Evolutionary conservation across 306 rosid genomes (phyloP).

Genomic region (Glycine latifolia): DNA sequence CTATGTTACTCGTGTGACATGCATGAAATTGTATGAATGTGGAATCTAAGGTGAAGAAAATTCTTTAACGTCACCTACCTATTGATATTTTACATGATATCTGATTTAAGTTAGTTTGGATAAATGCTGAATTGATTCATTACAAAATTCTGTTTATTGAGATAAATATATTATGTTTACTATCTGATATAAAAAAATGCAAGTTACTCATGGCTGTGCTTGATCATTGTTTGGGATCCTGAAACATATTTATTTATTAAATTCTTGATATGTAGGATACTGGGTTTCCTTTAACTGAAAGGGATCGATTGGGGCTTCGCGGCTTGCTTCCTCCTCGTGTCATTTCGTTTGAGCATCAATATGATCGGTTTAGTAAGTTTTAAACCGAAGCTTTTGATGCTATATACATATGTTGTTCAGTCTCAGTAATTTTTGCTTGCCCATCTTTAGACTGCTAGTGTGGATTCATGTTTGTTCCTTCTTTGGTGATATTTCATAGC

Average conservation of each 20-base stretch:
- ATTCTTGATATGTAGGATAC: conserved; percentile 68
- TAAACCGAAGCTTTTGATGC: conserved; percentile 29
- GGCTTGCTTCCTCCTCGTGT: conserved; percentile 96
- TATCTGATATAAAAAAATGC: conserved; percentile 6
- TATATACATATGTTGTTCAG: conserved; percentile 3
- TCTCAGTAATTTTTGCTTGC: conserved; percentile 18
- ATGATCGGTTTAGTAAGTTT: conserved; percentile 82
- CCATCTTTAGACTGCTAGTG: conserved; percentile 11
- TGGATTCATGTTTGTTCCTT: conserved; percentile 2
- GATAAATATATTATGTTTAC: neutral
- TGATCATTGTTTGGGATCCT: conserved; percentile 26
- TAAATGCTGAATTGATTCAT: conserved; percentile 10
- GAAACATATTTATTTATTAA: neutral
- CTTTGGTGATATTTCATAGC: conserved; percentile 5
- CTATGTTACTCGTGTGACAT: neutral
- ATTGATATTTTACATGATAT: neutral
- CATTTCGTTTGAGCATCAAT: conserved; percentile 82
- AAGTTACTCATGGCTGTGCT: conserved; percentile 25
- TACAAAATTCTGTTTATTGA: neutral
- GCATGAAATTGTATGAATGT: conserved; percentile 22
- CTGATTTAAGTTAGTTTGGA: conserved; percentile 21
- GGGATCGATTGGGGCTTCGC: conserved; percentile 90
- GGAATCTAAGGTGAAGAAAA: conserved; percentile 7
- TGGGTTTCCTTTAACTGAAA: conserved; percentile 85
- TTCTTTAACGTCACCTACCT: neutral